Percentiles rank a stretch among this genome's conserved stretches.
phyloP scores from a whole-genome alignment of 148 eudicot species.

The Rhododendron molle region DNA sequence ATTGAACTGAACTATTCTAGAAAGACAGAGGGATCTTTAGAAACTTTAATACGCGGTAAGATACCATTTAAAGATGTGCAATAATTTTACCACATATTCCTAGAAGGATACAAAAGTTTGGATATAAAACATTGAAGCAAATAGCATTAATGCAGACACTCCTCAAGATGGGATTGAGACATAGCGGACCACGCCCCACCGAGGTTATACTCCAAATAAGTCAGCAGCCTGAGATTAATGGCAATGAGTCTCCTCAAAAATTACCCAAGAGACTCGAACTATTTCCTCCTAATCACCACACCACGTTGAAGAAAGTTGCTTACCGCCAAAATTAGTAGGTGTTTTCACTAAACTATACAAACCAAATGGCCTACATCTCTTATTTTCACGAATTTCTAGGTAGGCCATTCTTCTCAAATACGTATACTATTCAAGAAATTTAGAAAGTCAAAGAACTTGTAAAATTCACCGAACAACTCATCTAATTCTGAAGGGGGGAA shows the following conservation, averaged over 20 bases:
- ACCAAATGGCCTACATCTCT: too few relatives aligned
- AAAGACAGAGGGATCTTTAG: not conserved
- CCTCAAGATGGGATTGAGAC: not conserved
- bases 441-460: not conserved
- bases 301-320: not conserved
- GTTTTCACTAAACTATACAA: too few relatives aligned
- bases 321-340: not conserved
- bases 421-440: not conserved
- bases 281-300: not conserved
- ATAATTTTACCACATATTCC: not conserved
- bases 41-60: not conserved
- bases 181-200: not conserved
- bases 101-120: too few relatives aligned
- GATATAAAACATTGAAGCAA: too few relatives aligned
- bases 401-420: not conserved
- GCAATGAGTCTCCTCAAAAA: not conserved
- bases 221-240: not conserved
- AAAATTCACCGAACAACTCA: not conserved
- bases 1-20: not conserved
- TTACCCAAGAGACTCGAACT: not conserved
- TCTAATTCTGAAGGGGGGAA: not conserved
- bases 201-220: not conserved
- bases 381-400: too few relatives aligned
- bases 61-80: not conserved
- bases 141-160: not conserved